Conservation (phyloP, 2,329 filamentous ascomycete genomes). For the Fusarium newnesense region DNA sequence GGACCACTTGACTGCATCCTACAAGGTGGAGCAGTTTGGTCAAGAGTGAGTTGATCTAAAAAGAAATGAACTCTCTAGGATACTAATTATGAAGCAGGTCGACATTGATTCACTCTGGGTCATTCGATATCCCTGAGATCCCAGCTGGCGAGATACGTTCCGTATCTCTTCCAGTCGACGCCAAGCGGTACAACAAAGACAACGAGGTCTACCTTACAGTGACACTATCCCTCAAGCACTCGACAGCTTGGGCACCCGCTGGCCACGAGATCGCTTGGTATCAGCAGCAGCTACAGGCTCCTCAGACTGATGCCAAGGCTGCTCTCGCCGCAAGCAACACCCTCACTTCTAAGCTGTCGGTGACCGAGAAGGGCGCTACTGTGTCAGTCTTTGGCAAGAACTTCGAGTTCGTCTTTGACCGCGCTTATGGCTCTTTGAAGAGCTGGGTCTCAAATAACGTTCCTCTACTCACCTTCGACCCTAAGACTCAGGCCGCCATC, state of each 20-base stretch:
- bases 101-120: slow-evolving; percentile 46
- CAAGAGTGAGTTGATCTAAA: slow-evolving; percentile 49
- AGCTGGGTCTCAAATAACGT: slow-evolving; percentile 52
- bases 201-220: slow-evolving; percentile 59
- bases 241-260: slow-evolving; percentile 61
- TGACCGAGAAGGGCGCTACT: slow-evolving; percentile 15
- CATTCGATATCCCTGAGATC: slow-evolving; percentile 54
- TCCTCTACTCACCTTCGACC: slow-evolving; percentile 50
- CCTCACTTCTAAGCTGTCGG: slow-evolving; percentile 36
- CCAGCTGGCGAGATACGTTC: slow-evolving; percentile 51
- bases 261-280: slow-evolving; percentile 67
- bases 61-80: accelerated
- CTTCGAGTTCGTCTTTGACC: slow-evolving; percentile 58
- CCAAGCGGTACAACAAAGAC: slow-evolving; percentile 43
- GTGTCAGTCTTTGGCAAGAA: slow-evolving; percentile 33
- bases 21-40: slow-evolving; percentile 56
- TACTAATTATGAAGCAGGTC: slow-evolving; percentile 12
- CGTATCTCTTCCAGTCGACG: slow-evolving; percentile 47
- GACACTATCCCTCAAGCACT: slow-evolving; percentile 54
- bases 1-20: slow-evolving; percentile 55
- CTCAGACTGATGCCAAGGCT: not conserved
- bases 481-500: slow-evolving; percentile 51
- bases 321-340: not conserved
- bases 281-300: slow-evolving; percentile 54
- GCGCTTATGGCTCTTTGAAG: slow-evolving; percentile 55